Evolutionary conservation across 352 stramenopile species (phyloP), one percentile per base, ranked within the genome.

Genomic region (Globisporangium parvum): DNA sequence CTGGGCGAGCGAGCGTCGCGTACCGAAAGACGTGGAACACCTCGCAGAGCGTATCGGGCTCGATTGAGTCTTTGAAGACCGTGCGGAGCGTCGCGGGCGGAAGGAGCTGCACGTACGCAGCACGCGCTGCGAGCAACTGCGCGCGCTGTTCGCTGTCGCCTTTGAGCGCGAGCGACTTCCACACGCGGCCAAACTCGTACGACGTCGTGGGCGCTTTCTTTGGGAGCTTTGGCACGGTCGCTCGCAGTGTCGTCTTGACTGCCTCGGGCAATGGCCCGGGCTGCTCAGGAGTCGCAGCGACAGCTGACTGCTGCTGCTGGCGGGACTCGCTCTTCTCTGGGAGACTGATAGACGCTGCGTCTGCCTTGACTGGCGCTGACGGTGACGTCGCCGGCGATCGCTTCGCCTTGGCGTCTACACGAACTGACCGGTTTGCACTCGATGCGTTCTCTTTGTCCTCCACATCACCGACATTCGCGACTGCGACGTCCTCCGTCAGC

Each of bases 121-220:
- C 69, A 0, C 82, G 75, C n/a, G 89, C 42, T 0, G 57, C 44
- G 2, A 79, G 58, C 47, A 84, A 53, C 21, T 69, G 62, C 12
- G 40, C 40, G 9, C 53, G 60, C 11, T 69, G 62, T 3, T 69
- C 67, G 1, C 42, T 33, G 47, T 77, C 62, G n/a, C 72, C 74
- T 47, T 75, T 78, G 8, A 73, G 60, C 24, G 52, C 69, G 21
- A 95, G 63, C 14, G 70, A 77, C 46, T 89, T 88, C 85, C 85
- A 95, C 28, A 93, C 76, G 5, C 81, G 78, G 37, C 53, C 49
- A 50, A 95, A 93, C 62, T 92, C 85, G 58, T 93, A 95, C 23
- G 82, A 84, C 24, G 80, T 88, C 33, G 65, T 45, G 9, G 85
- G 79, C 44, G 69, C 64, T 53, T 83, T 91, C 60, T 75, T 85